Base-by-base conservation (phyloP, 2,329 filamentous ascomycete species). In the Alternaria infectoria region DNA sequence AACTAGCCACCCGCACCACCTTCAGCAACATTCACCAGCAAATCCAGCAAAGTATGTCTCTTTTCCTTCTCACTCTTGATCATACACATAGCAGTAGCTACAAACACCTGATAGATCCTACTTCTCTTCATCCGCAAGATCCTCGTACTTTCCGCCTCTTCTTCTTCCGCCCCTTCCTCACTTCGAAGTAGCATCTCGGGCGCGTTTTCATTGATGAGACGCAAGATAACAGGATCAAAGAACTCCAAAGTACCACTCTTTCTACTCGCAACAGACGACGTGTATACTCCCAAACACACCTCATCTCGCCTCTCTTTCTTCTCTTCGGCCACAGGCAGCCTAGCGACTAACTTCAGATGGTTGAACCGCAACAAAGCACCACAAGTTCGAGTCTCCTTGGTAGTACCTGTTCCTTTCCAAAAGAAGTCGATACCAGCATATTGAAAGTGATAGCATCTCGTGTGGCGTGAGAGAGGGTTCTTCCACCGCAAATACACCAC, bases 51-150 rank as follows among this genome's bases (percentile, higher is more conserved):
- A 8, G 62, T 68, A n/a, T 75, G 69, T 25, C 77, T 69, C 63
- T 79, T 79, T 64, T 77, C 71, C 52, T 74, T 74, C 57, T 79
- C 77, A 4, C 70, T 70, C 8, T 63, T 66, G 9, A 76, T 66
- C 75, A 80, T 78, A 50, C 76, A 80, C 60, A 75, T 66, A 5
- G 68, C 75, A 5, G 75, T 79, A 25, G 76, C 74, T 2, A 79
- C 54, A 25, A 79, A 71, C 2, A 77, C 62, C 15, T 73, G 68
- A 56, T 79, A 78, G 8, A 80, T 19, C 5, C 47, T 50, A 9
- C 72, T 68, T 8, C 54, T 69, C 61, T 73, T 74, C 66, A 74
- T 15, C 2, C 26, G 49, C n/a, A 21, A 17, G 5, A 63, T 36
- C 50, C 55, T 67, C n/a, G 45, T 9, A 12, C 4, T 26, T 26